Percentiles rank a stretch among this genome's conserved stretches.
phyloP scores from a whole-genome alignment of 345 rosid species.

The Carallia brachiata region DNA sequence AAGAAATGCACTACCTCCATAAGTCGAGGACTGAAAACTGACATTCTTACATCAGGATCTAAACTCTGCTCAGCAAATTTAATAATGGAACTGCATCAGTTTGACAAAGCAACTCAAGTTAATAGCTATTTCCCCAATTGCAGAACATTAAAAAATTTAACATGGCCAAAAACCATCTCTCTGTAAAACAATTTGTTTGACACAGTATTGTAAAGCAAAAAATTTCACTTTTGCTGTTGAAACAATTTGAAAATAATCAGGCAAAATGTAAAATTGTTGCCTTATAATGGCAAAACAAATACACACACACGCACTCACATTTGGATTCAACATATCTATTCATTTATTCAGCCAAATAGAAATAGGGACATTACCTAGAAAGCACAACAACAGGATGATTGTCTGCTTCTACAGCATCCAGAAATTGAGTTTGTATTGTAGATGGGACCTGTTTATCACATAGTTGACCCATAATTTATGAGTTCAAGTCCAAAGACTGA shows the following conservation, averaged over 20 bases:
- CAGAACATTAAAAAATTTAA: not conserved
- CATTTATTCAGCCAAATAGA: not conserved
- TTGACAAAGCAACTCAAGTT: constrained; percentile 17
- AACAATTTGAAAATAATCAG: not conserved
- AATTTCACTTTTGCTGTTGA: not conserved
- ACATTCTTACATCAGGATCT: constrained; percentile 63
- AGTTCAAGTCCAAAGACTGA: constrained; percentile 2
- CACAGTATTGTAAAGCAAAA: not conserved
- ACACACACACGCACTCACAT: too few relatives aligned
- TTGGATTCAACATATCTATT: too few relatives aligned
- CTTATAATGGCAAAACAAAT: too few relatives aligned
- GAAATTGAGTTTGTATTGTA: constrained; percentile 68
- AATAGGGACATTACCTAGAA: constrained; percentile 51
- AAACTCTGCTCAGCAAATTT: constrained; percentile 81
- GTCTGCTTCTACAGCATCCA: constrained; percentile 54
- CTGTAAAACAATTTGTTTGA: too few relatives aligned
- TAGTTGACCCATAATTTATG: constrained; percentile 8
- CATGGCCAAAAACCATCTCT: not conserved
- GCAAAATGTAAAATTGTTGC: too few relatives aligned
- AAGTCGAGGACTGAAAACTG: constrained; percentile 92
- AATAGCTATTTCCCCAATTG: not conserved
- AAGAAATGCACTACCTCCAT: constrained; percentile 66
- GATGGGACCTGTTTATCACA: constrained; percentile 67
- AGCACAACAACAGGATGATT: constrained; percentile 78
- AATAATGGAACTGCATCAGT: constrained; percentile 65